A percentile compares a stretch with the other conserved stretches of the same genome.
These are phyloP conservation scores for Penicillium coprophilum DNA, from an alignment of 495 filamentous ascomycete genomes.

Conservation along the genomic window DNA sequence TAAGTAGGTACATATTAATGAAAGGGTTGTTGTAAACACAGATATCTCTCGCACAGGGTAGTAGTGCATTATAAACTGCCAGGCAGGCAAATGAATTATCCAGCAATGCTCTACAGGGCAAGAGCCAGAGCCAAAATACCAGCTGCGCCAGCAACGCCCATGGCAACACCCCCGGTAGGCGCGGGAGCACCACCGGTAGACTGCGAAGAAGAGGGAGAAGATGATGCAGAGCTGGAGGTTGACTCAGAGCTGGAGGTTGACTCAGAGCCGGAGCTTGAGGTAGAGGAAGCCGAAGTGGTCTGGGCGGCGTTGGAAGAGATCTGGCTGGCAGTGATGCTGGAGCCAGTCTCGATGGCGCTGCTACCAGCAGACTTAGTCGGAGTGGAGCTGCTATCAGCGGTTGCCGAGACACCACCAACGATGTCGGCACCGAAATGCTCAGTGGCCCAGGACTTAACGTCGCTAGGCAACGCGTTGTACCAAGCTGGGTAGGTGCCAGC, in stretches of 20 bases:
- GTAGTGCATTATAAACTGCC: not conserved
- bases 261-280: not conserved
- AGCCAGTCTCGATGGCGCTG: not conserved
- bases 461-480: conserved; percentile 28
- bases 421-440: not conserved
- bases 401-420: conserved; percentile 1
- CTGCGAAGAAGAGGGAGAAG: conserved; percentile 12
- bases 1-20: not conserved
- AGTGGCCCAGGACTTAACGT: conserved; percentile 28
- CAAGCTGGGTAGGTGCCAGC: conserved; percentile 26
- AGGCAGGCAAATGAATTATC: not conserved
- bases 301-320: not conserved
- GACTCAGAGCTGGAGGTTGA: not conserved
- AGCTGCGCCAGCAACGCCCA: conserved; percentile 15
- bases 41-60: not conserved
- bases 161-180: conserved; percentile 19
- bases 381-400: not conserved
- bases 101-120: conserved; percentile 6
- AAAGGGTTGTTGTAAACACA: not conserved
- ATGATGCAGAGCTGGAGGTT: conserved; percentile 6
- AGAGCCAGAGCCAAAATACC: conserved; percentile 17
- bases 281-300: conserved; percentile 3
- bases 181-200: conserved; percentile 25
- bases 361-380: not conserved
- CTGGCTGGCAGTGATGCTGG: not conserved